A percentile compares a stretch with the other conserved stretches of the same genome.
Conservation (phyloP, 1,139 yeast species). For the Debaryomycetaceae sp. region DNA sequence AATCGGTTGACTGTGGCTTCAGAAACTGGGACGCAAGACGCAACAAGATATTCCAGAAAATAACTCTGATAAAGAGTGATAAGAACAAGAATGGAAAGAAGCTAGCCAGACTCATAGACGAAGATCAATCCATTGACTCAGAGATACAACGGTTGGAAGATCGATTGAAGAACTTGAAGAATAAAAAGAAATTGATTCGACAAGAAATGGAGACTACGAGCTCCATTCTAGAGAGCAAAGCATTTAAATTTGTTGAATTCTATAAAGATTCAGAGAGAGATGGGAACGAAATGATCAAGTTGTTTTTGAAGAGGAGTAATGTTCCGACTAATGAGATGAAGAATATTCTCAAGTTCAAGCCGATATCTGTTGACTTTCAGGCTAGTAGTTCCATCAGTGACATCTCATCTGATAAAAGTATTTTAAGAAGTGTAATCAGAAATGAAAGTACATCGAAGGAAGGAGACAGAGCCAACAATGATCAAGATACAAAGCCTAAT, state of each 20-base stretch:
- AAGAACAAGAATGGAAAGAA: slow-evolving; percentile 45
- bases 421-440: too few species aligned
- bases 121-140: slow-evolving; percentile 30
- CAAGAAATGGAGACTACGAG: slow-evolving; percentile 49
- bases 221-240: slow-evolving; percentile 51
- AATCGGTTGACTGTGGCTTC: slow-evolving; percentile 30
- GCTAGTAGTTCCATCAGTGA: neutral
- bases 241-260: slow-evolving; percentile 41
- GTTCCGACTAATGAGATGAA: slow-evolving; percentile 17
- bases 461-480: neutral
- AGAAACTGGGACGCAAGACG: slow-evolving; percentile 45
- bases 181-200: slow-evolving; percentile 33
- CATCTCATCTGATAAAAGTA: neutral
- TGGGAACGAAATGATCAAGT: slow-evolving; percentile 33
- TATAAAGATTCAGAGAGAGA: slow-evolving; percentile 37
- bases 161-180: slow-evolving; percentile 30
- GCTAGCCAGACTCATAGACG: slow-evolving; percentile 33
- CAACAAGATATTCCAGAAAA: slow-evolving; percentile 26
- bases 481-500: neutral
- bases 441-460: neutral
- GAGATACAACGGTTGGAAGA: slow-evolving; percentile 44
- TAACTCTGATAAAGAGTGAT: slow-evolving; percentile 40
- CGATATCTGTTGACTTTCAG: slow-evolving; percentile 4
- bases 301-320: slow-evolving; percentile 21
- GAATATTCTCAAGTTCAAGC: slow-evolving; percentile 16